Percentiles rank a stretch among this genome's conserved stretches.
Evolutionary conservation across 2,329 filamentous ascomycete species (phyloP).

Genomic region (Chaetothyriales sp.): DNA sequence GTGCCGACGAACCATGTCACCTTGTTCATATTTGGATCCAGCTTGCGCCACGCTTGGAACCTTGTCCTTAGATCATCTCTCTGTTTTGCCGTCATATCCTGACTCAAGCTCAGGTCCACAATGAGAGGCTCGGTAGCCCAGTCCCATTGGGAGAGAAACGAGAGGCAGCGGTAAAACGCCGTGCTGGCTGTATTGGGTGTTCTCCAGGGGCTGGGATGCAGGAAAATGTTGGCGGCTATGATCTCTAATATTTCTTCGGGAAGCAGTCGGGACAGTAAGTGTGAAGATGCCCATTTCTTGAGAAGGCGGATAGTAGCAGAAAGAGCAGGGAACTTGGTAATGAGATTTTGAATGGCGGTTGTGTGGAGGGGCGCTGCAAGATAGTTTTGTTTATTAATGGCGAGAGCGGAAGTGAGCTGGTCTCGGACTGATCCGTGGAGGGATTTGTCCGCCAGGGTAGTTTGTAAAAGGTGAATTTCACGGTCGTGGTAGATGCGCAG

Average conservation of each 20-base stretch:
- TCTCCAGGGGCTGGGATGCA: conserved; percentile 67
- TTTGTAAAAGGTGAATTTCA: conserved; percentile 65
- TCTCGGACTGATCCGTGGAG: conserved; percentile 51
- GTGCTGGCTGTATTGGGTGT: conserved; percentile 60
- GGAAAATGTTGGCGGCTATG: conserved; percentile 60
- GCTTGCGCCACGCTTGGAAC: conserved; percentile 70
- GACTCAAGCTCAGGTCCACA: conserved; percentile 50
- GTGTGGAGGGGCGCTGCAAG: conserved; percentile 61
- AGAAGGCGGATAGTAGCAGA: conserved; percentile 69
- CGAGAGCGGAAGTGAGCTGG: conserved; percentile 53
- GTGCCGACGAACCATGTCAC: conserved; percentile 69
- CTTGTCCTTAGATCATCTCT: conserved; percentile 33
- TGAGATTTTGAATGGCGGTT: conserved; percentile 64
- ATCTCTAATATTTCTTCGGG: conserved; percentile 72
- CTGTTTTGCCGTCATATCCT: conserved; percentile 44
- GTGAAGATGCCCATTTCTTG: conserved; percentile 78
- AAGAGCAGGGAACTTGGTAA: conserved; percentile 63
- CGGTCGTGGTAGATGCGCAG: conserved; percentile 79
- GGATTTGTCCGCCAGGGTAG: conserved; percentile 58
- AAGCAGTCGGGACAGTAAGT: conserved; percentile 65
- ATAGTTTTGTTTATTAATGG: conserved; percentile 55
- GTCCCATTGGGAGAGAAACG: conserved; percentile 75
- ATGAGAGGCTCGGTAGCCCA: conserved; percentile 75
- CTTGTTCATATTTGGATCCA: conserved; percentile 77
- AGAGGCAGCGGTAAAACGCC: conserved; percentile 66